These are phyloP conservation scores for Fusarium tanahbumbuense DNA, from an alignment of 2,329 filamentous ascomycete genomes.

Conservation along the genomic window DNA sequence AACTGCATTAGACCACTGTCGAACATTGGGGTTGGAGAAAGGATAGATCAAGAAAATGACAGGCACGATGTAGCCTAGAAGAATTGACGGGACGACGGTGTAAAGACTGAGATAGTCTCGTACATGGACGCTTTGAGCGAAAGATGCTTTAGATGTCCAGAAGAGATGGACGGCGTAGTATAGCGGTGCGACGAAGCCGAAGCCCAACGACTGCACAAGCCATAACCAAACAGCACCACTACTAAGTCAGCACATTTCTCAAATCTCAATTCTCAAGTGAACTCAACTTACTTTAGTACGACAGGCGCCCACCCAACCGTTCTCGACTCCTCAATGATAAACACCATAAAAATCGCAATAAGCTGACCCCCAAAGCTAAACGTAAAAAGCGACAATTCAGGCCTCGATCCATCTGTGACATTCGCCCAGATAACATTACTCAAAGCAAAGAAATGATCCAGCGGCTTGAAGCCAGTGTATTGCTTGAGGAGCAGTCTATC, in stretches of 20 bases:
- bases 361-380: conserved; percentile 43
- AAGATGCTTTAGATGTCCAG: conserved; percentile 21
- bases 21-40: conserved; percentile 27
- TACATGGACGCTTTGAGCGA: conserved; percentile 28
- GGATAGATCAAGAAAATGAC: conserved; percentile 36
- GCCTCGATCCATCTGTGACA: conserved; percentile 40
- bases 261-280: not conserved
- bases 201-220: conserved; percentile 38
- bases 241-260: too few species aligned
- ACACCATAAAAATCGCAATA: conserved; percentile 31
- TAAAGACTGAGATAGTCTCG: conserved; percentile 36
- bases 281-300: conserved; percentile 35
- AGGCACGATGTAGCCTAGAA: conserved; percentile 40
- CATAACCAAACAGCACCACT: conserved; percentile 44
- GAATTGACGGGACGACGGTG: conserved; percentile 34
- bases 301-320: conserved; percentile 14
- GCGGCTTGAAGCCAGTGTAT: conserved; percentile 30
- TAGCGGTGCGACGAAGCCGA: conserved; percentile 39
- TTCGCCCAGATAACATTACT: conserved; percentile 42
- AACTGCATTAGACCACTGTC: conserved; percentile 40
- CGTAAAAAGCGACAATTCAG: conserved; percentile 37
- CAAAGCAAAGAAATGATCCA: conserved; percentile 36
- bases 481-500: conserved; percentile 29
- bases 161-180: conserved; percentile 40
- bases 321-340: conserved; percentile 40